These are phyloP conservation scores for Suillus bovinus DNA, from an alignment of 768 basidiomycete genomes.

Conservation along the genomic window DNA sequence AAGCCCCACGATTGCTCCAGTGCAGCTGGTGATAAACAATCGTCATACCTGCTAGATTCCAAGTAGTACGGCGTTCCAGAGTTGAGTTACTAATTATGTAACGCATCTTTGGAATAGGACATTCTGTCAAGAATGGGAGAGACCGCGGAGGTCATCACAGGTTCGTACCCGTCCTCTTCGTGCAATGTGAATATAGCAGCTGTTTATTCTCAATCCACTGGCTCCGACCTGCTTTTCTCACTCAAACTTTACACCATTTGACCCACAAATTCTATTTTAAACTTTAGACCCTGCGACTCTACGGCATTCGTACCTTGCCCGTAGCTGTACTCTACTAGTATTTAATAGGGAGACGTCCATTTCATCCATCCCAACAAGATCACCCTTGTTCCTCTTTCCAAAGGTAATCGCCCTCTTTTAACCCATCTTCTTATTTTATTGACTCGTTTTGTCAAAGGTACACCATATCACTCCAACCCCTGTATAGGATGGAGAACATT, in stretches of 20 bases:
- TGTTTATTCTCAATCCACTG: neutral
- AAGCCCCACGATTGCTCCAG: neutral
- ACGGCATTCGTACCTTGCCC: neutral
- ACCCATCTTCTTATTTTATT: neutral
- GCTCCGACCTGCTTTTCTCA: neutral
- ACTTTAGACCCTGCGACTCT: neutral
- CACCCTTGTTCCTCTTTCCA: neutral
- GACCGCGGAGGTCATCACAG: neutral
- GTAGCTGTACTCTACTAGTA: neutral
- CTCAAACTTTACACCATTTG: neutral
- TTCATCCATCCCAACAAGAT: neutral
- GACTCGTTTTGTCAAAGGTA: neutral
- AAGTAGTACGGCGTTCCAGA: neutral
- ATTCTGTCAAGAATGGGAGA: constrained; percentile 5
- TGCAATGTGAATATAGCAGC: neutral
- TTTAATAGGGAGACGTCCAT: neutral
- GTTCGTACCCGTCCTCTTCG: neutral
- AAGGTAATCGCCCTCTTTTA: neutral
- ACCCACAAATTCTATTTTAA: neutral
- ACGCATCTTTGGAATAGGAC: neutral
- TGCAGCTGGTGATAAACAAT: neutral
- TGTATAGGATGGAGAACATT: neutral
- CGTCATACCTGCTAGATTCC: neutral
- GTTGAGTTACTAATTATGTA: neutral
- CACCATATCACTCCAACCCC: neutral